Evolutionary conservation across 768 basidiomycete species (phyloP).

Genomic region (Pleurotus pulmonarius): DNA sequence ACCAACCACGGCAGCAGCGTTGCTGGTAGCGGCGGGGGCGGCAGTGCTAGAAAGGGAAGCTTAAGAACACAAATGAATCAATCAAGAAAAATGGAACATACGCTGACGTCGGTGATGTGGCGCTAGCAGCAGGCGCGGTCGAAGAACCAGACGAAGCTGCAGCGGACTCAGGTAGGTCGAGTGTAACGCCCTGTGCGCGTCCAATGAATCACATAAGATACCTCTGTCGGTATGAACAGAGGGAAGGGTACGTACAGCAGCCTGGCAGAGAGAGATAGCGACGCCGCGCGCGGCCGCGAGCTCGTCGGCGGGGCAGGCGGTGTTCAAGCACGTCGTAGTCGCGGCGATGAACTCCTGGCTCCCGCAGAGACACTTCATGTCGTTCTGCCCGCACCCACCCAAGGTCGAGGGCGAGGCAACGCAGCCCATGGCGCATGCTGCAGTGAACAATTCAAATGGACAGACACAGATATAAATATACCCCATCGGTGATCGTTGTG

Average conservation of each 20-base stretch:
- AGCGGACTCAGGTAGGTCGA: not conserved
- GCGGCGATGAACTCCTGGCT: conserved; percentile 12
- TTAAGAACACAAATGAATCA: not conserved
- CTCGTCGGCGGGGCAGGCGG: conserved; percentile 16
- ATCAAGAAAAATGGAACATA: not conserved
- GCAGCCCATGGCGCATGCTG: conserved; percentile 2
- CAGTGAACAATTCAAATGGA: too few relatives aligned
- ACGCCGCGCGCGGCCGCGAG: conserved; percentile 18
- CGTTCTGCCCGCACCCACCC: conserved; percentile 3
- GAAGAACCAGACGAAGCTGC: not conserved
- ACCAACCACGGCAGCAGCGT: not conserved
- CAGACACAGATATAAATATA: too few relatives aligned
- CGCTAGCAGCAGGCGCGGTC: not conserved
- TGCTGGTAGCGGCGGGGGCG: not conserved
- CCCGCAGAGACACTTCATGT: conserved; percentile 16
- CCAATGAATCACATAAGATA: not conserved
- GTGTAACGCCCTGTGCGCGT: conserved; percentile 5
- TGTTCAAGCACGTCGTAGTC: conserved; percentile 14
- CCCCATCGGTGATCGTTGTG: not conserved
- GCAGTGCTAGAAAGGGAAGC: not conserved
- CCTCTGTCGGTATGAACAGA: not conserved
- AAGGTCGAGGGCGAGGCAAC: conserved; percentile 9
- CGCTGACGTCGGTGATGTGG: not conserved
- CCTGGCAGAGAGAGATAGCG: not conserved
- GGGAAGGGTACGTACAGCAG: not conserved